These are phyloP conservation scores for Paramecium biaurelia DNA, from an alignment of 73 alveolate genomes.

Conservation along the genomic window DNA sequence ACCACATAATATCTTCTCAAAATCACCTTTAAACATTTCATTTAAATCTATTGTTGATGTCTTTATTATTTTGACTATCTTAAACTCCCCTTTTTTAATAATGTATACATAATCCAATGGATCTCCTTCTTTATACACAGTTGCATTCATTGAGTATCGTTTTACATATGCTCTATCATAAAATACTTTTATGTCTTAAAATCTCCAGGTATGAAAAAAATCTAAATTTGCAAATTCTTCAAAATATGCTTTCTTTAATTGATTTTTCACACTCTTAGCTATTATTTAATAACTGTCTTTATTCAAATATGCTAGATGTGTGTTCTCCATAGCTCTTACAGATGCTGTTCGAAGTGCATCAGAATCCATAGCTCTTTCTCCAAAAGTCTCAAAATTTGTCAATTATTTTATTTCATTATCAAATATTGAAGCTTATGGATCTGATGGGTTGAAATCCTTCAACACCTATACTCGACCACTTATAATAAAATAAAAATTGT, in stretches of 20 bases:
- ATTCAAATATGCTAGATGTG: conserved; percentile 20
- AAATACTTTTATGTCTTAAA: neutral
- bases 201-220: conserved; percentile 14
- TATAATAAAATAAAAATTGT: neutral
- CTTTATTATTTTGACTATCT: conserved; percentile 50
- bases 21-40: conserved; percentile 36
- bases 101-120: conserved; percentile 50
- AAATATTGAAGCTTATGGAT: neutral
- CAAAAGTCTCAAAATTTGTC: neutral
- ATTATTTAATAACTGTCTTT: neutral
- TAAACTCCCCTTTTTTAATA: conserved; percentile 68
- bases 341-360: conserved; percentile 28
- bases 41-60: conserved; percentile 33
- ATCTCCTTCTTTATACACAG: conserved; percentile 51
- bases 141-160: conserved; percentile 44
- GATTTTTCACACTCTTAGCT: neutral
- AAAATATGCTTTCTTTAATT: neutral
- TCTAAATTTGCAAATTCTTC: conserved; percentile 52
- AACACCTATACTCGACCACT: neutral
- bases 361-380: conserved; percentile 38
- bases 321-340: neutral
- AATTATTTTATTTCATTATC: neutral
- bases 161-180: conserved; percentile 13
- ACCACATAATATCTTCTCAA: conserved; percentile 18
- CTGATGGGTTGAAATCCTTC: conserved; percentile 2